A percentile compares a stretch with the other conserved stretches of the same genome.
Evolutionary conservation across 108 stramenopile species (phyloP).

Genomic region (Phaeodactylum tricornutum): DNA sequence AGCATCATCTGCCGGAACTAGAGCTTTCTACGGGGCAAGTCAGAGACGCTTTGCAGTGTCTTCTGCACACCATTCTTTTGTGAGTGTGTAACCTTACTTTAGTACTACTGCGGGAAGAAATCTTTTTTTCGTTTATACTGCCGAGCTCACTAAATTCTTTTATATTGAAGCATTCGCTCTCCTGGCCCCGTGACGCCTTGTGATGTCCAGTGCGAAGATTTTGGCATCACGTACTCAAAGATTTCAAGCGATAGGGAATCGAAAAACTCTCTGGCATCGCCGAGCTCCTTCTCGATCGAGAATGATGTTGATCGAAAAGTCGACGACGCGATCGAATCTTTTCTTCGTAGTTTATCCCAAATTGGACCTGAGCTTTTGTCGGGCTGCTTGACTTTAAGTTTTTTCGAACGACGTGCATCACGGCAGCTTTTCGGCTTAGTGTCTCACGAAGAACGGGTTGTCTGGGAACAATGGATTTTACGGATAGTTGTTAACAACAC

Average conservation of each 20-base stretch:
- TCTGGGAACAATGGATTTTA: slow-evolving; percentile 83
- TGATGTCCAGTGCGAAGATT: slow-evolving; percentile 77
- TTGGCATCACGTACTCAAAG: slow-evolving; percentile 67
- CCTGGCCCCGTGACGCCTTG: slow-evolving; percentile 70
- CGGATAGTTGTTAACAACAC: slow-evolving; percentile 82
- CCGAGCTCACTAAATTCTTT: background rate
- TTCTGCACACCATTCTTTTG: slow-evolving; percentile 80
- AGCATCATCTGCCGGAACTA: slow-evolving; percentile 71
- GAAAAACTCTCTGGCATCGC: background rate
- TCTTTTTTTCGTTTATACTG: background rate
- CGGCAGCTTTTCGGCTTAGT: slow-evolving; percentile 75
- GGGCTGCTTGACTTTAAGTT: slow-evolving; percentile 60
- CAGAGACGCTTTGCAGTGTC: slow-evolving; percentile 70
- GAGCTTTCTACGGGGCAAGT: slow-evolving; percentile 78
- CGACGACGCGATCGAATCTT: slow-evolving; percentile 67
- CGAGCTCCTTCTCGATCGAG: slow-evolving; percentile 10
- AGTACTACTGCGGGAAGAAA: background rate
- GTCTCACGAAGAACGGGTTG: slow-evolving; percentile 71
- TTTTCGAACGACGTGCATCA: slow-evolving; percentile 71
- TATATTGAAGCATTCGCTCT: slow-evolving; percentile 43
- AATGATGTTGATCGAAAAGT: slow-evolving; percentile 66
- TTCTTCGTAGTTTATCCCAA: slow-evolving; percentile 54
- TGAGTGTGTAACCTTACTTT: slow-evolving; percentile 14
- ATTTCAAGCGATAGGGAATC: slow-evolving; percentile 58
- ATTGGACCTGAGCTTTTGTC: slow-evolving; percentile 74